These are phyloP conservation scores for Gamsiella multidivaricata DNA, from an alignment of 192 early-diverging fungal species.

Conservation along the genomic window DNA sequence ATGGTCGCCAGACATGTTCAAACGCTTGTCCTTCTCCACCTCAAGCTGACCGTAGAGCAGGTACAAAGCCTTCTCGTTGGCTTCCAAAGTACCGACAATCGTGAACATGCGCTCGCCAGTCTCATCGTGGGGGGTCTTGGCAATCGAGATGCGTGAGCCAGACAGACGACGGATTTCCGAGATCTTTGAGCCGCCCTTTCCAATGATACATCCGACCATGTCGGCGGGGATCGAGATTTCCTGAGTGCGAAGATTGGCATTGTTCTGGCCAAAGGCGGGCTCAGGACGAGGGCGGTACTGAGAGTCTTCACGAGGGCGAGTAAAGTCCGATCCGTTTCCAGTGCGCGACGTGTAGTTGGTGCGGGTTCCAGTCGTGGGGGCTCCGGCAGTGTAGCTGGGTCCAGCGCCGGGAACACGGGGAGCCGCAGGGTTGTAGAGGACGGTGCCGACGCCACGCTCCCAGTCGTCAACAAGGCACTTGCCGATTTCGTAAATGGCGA, in stretches of 20 bases:
- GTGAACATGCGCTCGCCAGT: slow-evolving; percentile 91
- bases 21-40: slow-evolving; percentile 85
- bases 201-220: slow-evolving; percentile 98
- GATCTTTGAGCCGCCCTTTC: slow-evolving; percentile 88
- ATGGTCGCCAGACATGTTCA: slow-evolving; percentile 56
- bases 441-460: slow-evolving; percentile 85
- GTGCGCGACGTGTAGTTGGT: slow-evolving; percentile 62
- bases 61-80: slow-evolving; percentile 91
- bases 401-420: slow-evolving; percentile 54
- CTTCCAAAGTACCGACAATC: slow-evolving; percentile 87
- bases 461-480: slow-evolving; percentile 87
- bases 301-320: slow-evolving; percentile 47
- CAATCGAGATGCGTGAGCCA: slow-evolving; percentile 91
- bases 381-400: slow-evolving; percentile 22
- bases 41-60: slow-evolving; percentile 93
- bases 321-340: slow-evolving; percentile 71
- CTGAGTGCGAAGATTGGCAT: slow-evolving; percentile 77
- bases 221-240: slow-evolving; percentile 94
- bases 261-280: slow-evolving; percentile 47
- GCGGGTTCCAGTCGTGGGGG: slow-evolving; percentile 25
- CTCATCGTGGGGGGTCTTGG: slow-evolving; percentile 82
- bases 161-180: slow-evolving; percentile 87
- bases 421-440: slow-evolving; percentile 84
- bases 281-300: slow-evolving; percentile 49
- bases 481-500: slow-evolving; percentile 88